These are phyloP conservation scores for Erysiphe pulchra DNA, from an alignment of 2,329 filamentous ascomycete species.

Conservation along the genomic window DNA sequence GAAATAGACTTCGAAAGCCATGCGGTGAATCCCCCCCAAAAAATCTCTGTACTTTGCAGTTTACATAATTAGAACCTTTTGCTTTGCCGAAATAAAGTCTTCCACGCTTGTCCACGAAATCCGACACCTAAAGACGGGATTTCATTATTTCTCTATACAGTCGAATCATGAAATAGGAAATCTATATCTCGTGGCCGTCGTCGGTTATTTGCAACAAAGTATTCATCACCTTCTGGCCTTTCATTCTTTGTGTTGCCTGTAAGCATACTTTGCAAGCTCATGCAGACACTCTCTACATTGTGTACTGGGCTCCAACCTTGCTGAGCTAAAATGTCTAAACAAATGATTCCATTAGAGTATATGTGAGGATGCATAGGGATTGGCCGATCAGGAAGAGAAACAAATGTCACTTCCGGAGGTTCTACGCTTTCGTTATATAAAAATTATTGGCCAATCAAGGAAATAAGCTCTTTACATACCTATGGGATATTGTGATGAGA, in stretches of 20 bases:
- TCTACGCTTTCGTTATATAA: constrained; percentile 25
- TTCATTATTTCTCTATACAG: constrained; percentile 18
- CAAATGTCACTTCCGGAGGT: constrained; percentile 82
- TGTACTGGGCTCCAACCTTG: constrained; percentile 93
- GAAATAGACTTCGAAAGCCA: too few species aligned
- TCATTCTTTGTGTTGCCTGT: constrained; percentile 86
- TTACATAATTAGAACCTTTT: too few species aligned
- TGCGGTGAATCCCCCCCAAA: too few species aligned
- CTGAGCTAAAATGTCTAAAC: constrained; percentile 67
- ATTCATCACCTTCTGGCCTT: constrained; percentile 66
- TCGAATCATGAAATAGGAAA: constrained; percentile 84
- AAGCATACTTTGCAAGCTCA: constrained; percentile 95
- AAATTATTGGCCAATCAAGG: neutral
- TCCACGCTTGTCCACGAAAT: neutral
- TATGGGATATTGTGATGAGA: constrained; percentile 68
- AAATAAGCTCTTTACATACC: constrained; percentile 23
- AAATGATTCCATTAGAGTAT: constrained; percentile 95
- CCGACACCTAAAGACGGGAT: neutral
- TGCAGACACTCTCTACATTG: constrained; percentile 87
- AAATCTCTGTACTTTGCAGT: too few species aligned
- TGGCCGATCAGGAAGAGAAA: constrained; percentile 32
- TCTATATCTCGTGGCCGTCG: constrained; percentile 67
- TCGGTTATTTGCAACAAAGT: constrained; percentile 63
- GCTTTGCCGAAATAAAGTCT: too few species aligned
- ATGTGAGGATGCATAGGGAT: constrained; percentile 95